Percentiles rank a stretch among this genome's conserved stretches.
phyloP scores from a whole-genome alignment of 1,284 basidiomycete species.

The Anthracocystis panici-leucophaei region DNA sequence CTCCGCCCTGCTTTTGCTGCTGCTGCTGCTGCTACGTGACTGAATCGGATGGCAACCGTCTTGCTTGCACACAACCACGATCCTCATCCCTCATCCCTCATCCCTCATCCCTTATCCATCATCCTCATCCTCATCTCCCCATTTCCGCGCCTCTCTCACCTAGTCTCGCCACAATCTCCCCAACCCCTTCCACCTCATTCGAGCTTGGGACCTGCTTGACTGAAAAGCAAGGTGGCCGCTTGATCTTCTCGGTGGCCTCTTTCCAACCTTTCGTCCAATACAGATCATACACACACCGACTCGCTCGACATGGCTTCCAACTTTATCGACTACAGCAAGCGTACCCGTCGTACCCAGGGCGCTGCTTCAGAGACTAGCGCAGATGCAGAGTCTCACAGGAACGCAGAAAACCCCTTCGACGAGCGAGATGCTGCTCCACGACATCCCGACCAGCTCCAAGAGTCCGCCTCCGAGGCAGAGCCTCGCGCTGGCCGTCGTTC shows the following conservation, averaged over 20 bases:
- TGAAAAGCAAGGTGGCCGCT: slow-evolving; percentile 24
- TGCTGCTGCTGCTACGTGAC: not conserved
- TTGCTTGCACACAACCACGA: slow-evolving; percentile 4
- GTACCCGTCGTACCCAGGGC: slow-evolving; percentile 21
- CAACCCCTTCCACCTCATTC: not conserved
- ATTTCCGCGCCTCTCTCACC: not conserved
- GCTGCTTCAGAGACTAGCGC: slow-evolving; percentile 35
- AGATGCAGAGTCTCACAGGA: slow-evolving; percentile 7
- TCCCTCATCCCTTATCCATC: too few relatives aligned
- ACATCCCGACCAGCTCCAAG: not conserved
- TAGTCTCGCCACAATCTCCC: not conserved
- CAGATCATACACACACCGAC: not conserved
- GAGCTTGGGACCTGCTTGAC: slow-evolving; percentile 29
- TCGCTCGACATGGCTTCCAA: slow-evolving; percentile 24
- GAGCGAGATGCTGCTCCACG: slow-evolving; percentile 9
- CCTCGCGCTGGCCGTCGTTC: slow-evolving; percentile 17
- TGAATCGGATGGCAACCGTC: not conserved
- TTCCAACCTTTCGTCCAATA: not conserved
- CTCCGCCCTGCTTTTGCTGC: not conserved
- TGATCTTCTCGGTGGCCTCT: not conserved
- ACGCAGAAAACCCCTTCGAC: slow-evolving; percentile 21
- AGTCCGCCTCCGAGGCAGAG: slow-evolving; percentile 8
- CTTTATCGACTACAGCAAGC: slow-evolving; percentile 58
- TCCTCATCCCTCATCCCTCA: slow-evolving; percentile 3
- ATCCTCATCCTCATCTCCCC: slow-evolving; percentile 2